phyloP scores from a whole-genome alignment of 2,329 filamentous ascomycete genomes.

The Phialophora tarda region DNA sequence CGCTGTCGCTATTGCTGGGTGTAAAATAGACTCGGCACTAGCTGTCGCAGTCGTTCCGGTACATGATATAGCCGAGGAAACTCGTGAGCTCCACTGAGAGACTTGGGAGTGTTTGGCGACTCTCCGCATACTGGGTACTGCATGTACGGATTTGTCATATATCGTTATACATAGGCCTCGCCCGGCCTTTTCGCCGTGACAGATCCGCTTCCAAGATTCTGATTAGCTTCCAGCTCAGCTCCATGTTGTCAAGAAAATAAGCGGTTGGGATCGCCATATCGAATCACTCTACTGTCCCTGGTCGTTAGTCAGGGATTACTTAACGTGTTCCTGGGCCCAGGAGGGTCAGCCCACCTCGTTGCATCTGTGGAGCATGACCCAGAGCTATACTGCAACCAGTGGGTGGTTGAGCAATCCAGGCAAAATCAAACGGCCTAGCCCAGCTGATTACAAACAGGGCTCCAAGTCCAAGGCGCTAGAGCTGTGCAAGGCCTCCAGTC shows the following conservation, averaged over 20 bases:
- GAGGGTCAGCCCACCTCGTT: slow-evolving; percentile 10
- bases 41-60: not conserved
- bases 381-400: not conserved
- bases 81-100: not conserved
- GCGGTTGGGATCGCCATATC: not conserved
- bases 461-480: not conserved
- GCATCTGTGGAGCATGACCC: not conserved
- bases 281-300: not conserved
- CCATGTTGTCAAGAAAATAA: slow-evolving; percentile 6
- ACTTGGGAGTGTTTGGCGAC: not conserved
- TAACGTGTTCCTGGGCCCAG: not conserved
- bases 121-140: not conserved
- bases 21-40: slow-evolving; percentile 1
- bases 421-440: not conserved
- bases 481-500: not conserved
- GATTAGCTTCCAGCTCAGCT: not conserved
- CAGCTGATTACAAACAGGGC: slow-evolving; percentile 3
- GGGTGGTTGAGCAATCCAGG: not conserved
- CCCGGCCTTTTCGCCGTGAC: not conserved
- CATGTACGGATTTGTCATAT: slow-evolving; percentile 13
- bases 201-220: not conserved
- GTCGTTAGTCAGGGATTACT: slow-evolving; percentile 22
- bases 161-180: not conserved
- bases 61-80: slow-evolving; percentile 1
- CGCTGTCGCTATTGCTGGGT: slow-evolving; percentile 3